Conservation (phyloP, 352 stramenopile species). For the Pythium myriotylum region DNA sequence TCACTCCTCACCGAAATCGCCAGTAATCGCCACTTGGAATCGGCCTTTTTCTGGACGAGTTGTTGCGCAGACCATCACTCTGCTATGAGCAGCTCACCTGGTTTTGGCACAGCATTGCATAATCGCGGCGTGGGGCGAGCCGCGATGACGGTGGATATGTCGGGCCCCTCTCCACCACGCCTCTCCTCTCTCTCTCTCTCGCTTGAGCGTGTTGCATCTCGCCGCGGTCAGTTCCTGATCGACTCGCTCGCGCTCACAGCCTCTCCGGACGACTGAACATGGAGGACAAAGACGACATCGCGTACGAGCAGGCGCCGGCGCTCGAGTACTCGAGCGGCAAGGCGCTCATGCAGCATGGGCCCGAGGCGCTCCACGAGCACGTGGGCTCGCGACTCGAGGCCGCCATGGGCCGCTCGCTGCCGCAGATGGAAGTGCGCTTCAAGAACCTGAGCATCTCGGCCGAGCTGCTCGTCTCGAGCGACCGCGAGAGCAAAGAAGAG, state of each 20-base stretch:
- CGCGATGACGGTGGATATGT: neutral
- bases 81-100: neutral
- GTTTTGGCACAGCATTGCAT: neutral
- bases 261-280: neutral
- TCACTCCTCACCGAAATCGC: neutral
- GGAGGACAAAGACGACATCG: neutral
- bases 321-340: conserved; percentile 13
- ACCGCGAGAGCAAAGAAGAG: conserved; percentile 3
- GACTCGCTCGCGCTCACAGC: conserved; percentile 1
- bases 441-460: conserved; percentile 36
- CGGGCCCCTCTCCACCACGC: neutral
- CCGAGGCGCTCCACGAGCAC: conserved; percentile 36
- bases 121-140: neutral
- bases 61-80: neutral
- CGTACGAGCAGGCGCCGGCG: neutral
- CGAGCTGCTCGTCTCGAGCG: conserved; percentile 24
- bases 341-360: conserved; percentile 30
- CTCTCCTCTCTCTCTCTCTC: too few relatives aligned
- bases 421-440: conserved; percentile 38
- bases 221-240: neutral
- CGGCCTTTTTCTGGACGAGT: neutral
- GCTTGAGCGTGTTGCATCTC: too few relatives aligned
- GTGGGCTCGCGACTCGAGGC: conserved; percentile 30
- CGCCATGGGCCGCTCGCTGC: conserved; percentile 24
- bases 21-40: neutral